Base-by-base conservation (phyloP, 768 basidiomycete species). In the Serpula lacrymans region DNA sequence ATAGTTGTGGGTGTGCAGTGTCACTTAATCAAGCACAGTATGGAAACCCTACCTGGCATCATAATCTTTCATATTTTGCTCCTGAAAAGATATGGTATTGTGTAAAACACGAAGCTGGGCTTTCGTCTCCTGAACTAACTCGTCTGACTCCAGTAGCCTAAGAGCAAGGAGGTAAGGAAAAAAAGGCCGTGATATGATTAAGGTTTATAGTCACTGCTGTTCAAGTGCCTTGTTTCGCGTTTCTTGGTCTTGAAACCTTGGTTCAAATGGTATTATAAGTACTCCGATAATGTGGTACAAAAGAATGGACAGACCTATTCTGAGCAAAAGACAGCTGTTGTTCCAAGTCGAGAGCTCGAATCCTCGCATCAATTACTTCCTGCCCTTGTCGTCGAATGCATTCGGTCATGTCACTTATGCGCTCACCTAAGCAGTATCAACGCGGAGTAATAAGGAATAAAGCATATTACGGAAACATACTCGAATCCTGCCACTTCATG, bases 11-110 rank as follows among this genome's bases (percentile, higher is more conserved):
- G n/a, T n/a, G n/a, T 14, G 22, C 17, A 14, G 23, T 8, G 25
- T 18, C 37, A 33, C 39, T 52, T 27, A 60, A 44, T 42, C 25
- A 32, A 42, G 36, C 18, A 16, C 18, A 12, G 23, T 14, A 7
- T 1, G 14, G 6, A 20, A 32, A 41, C 6, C 27, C 30, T 54
- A 62, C 60, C 55, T 58, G 32, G 46, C 38, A 41, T 64, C 60
- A 28, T 55, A 29, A 14, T 36, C 42, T 32, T 51, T 57, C 28
- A 50, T 30, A n/a, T 51, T 54, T 17, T 43, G 55, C 46, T 62
- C 60, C 30, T 64, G 60, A 38, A 57, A 57, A 1, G 57, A 49
- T 24, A 55, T 52, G n/a, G 57, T 48, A 37, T 62, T 50, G 25
- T 55, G 59, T 39, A 64, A 51, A 14, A 55, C 45, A 28, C 50